These are phyloP conservation scores for Aspergillus vadensis DNA, from an alignment of 2,329 filamentous ascomycete genomes.

Conservation along the genomic window DNA sequence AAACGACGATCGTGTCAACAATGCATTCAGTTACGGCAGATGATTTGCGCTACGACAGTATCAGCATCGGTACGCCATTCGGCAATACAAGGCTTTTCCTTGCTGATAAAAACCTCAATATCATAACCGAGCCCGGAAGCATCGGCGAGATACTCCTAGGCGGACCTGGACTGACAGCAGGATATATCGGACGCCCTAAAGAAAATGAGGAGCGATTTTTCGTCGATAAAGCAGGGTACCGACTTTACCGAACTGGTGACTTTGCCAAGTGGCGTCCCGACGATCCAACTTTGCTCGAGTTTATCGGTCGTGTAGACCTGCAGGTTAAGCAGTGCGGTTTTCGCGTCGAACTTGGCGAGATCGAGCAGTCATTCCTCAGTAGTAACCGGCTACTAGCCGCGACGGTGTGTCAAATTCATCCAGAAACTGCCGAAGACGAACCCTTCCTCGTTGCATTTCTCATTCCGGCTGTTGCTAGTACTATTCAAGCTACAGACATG, in stretches of 20 bases:
- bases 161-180: slow-evolving; percentile 73
- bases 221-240: slow-evolving; percentile 53
- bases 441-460: slow-evolving; percentile 13
- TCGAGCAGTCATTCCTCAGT: slow-evolving; percentile 67
- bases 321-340: slow-evolving; percentile 91
- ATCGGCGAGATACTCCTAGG: slow-evolving; percentile 77
- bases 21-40: slow-evolving; percentile 4
- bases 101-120: slow-evolving; percentile 3
- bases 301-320: slow-evolving; percentile 71
- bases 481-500: slow-evolving; percentile 50
- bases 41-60: slow-evolving; percentile 8
- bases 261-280: slow-evolving; percentile 65
- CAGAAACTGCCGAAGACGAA: neutral
- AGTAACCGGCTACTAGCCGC: neutral
- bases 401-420: slow-evolving; percentile 1
- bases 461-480: slow-evolving; percentile 4
- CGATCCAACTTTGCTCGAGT: slow-evolving; percentile 64
- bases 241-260: slow-evolving; percentile 79
- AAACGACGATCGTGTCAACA: slow-evolving; percentile 15
- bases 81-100: slow-evolving; percentile 14
- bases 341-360: slow-evolving; percentile 83
- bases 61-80: slow-evolving; percentile 15
- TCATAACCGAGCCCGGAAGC: slow-evolving; percentile 54
- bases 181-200: slow-evolving; percentile 61
- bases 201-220: slow-evolving; percentile 71